A percentile compares a stretch with the other conserved stretches of the same genome.
Evolutionary conservation across 345 rosid genomes (phyloP).

Genomic region (Populus pruinosa): DNA sequence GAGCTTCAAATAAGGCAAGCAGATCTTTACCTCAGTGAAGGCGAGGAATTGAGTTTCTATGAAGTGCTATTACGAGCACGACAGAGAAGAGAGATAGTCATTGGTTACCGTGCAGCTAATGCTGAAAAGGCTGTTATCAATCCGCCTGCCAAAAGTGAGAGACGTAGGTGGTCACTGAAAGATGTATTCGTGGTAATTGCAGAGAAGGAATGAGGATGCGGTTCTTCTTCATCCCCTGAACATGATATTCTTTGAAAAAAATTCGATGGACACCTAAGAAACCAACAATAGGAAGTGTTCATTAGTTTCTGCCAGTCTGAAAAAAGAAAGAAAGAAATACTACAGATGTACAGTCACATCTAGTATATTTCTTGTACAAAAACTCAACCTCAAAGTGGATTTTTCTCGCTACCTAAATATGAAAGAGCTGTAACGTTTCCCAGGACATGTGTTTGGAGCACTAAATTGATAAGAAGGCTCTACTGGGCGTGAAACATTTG

Average conservation of each 20-base stretch:
- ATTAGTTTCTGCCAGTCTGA: not conserved
- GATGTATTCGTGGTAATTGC: constrained; percentile 61
- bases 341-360: not conserved
- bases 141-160: constrained; percentile 50
- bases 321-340: not conserved
- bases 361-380: not conserved
- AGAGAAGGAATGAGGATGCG: constrained; percentile 43
- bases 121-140: constrained; percentile 64
- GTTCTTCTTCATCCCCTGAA: not conserved
- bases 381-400: not conserved
- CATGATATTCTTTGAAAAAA: not conserved
- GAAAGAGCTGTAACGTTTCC: not conserved
- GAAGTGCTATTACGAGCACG: constrained; percentile 54
- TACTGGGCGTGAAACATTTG: too few species aligned
- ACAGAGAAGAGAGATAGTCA: constrained; percentile 57
- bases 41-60: constrained; percentile 64
- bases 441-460: too few species aligned
- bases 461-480: too few species aligned
- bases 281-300: not conserved
- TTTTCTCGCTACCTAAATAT: not conserved
- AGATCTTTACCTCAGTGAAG: constrained; percentile 49
- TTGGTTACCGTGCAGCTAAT: constrained; percentile 52
- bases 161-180: constrained; percentile 44
- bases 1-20: constrained; percentile 67
- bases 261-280: too few species aligned